Percentiles rank a stretch among this genome's conserved stretches.
phyloP scores from a whole-genome alignment of 2,329 filamentous ascomycete species.

The Fusarium equiseti region DNA sequence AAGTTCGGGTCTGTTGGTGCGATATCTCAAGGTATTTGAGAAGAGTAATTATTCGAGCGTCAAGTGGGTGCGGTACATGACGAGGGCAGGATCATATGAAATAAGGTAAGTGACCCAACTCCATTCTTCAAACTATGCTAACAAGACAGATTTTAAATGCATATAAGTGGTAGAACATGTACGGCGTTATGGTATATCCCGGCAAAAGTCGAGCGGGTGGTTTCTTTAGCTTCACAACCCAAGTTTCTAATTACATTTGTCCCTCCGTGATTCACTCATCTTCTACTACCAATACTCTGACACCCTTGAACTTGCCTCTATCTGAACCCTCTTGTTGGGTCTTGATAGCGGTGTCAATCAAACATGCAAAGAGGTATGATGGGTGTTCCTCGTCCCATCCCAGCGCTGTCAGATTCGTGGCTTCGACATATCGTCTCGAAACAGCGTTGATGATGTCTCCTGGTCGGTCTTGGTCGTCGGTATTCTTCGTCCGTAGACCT shows the following conservation, averaged over 20 bases:
- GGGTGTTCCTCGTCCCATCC: constrained; percentile 50
- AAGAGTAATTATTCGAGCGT: constrained; percentile 99
- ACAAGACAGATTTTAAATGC: constrained; percentile 52
- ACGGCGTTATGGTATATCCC: constrained; percentile 50
- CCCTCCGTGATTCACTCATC: constrained; percentile 39
- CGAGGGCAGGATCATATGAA: constrained; percentile 95
- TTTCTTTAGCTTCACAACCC: constrained; percentile 43
- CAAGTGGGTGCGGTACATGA: constrained; percentile 99
- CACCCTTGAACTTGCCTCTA: constrained; percentile 42
- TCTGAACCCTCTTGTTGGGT: constrained; percentile 46
- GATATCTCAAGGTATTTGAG: constrained; percentile 98
- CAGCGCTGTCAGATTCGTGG: constrained; percentile 49
- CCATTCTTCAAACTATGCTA: constrained; percentile 17
- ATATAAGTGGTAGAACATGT: constrained; percentile 45
- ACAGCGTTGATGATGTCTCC: constrained; percentile 50
- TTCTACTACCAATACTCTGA: constrained; percentile 46
- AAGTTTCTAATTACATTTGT: constrained; percentile 19
- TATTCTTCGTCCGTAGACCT: constrained; percentile 33
- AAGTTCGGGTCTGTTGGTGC: constrained; percentile 88
- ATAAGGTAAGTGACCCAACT: constrained; percentile 73
- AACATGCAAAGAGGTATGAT: constrained; percentile 48
- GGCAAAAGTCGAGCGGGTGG: constrained; percentile 49
- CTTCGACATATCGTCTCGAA: constrained; percentile 50
- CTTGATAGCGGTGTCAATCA: constrained; percentile 48
- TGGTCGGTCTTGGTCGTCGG: constrained; percentile 27